These are phyloP conservation scores for Nakazawaea ishiwadae DNA, from an alignment of 805 yeast genomes.

Conservation along the genomic window DNA sequence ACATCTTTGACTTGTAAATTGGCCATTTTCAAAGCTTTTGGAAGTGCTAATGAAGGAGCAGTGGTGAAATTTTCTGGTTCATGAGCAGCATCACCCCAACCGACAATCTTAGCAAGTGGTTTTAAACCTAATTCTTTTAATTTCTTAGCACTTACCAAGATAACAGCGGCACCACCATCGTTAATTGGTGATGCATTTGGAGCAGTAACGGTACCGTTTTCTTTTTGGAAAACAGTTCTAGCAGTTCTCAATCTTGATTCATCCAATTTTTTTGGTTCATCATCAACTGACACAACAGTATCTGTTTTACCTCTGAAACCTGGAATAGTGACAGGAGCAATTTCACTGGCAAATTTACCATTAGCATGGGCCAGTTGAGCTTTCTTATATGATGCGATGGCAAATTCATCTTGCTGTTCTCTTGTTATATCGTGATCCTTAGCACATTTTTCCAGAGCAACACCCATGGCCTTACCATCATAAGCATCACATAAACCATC, in stretches of 20 bases:
- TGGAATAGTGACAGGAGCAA: constrained; percentile 82
- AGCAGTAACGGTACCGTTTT: constrained; percentile 94
- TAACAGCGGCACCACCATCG: constrained; percentile 97
- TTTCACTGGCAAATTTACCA: constrained; percentile 81
- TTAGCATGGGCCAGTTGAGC: constrained; percentile 76
- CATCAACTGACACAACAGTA: constrained; percentile 66
- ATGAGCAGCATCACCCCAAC: constrained; percentile 99
- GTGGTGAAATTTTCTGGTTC: constrained; percentile 93
- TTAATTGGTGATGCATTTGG: constrained; percentile 95
- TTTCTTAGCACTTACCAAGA: constrained; percentile 81
- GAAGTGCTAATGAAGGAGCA: constrained; percentile 92
- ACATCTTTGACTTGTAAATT: constrained; percentile 58
- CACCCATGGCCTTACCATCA: constrained; percentile 88
- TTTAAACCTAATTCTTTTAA: constrained; percentile 79
- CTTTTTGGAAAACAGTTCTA: constrained; percentile 91
- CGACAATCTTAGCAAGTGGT: constrained; percentile 84
- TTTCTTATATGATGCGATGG: constrained; percentile 77
- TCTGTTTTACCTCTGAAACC: constrained; percentile 92
- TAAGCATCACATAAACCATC: constrained; percentile 96
- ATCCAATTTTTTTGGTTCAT: constrained; percentile 76
- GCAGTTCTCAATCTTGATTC: constrained; percentile 75
- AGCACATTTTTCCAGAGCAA: constrained; percentile 96
- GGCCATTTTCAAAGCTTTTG: constrained; percentile 92
- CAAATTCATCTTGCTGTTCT: constrained; percentile 86
- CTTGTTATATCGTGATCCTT: constrained; percentile 71